A percentile compares a stretch with the other conserved stretches of the same genome.
Conservation (phyloP, 805 yeast species). For the Metschnikowia orientalis region DNA sequence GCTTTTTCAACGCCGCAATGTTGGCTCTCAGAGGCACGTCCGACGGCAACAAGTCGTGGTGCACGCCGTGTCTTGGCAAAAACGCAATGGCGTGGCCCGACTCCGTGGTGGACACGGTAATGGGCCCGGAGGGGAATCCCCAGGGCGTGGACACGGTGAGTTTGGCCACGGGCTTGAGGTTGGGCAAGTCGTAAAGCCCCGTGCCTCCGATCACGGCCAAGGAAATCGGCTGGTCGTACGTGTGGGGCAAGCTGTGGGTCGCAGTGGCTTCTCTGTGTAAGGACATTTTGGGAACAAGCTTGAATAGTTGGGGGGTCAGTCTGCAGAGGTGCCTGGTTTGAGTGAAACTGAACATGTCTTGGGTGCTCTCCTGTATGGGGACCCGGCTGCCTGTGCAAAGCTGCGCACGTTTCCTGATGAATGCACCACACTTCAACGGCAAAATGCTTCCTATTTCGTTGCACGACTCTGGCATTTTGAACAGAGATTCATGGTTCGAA, state of each 20-base stretch:
- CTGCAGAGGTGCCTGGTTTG: background rate
- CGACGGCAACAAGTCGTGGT: conserved; percentile 85
- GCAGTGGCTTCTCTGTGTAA: conserved; percentile 31
- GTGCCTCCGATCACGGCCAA: conserved; percentile 97
- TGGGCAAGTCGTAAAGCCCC: conserved; percentile 85
- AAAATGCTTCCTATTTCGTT: no score
- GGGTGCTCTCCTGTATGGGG: conserved; percentile 3
- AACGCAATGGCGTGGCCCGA: conserved; percentile 86
- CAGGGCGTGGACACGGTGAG: conserved; percentile 87
- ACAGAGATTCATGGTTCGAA: no score
- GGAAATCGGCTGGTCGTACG: conserved; percentile 60
- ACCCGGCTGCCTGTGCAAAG: no score
- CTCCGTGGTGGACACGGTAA: conserved; percentile 78
- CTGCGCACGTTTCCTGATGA: no score
- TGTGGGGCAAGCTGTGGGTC: conserved; percentile 40
- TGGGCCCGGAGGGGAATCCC: conserved; percentile 94
- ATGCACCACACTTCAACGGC: no score
- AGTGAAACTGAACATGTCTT: conserved; percentile 1
- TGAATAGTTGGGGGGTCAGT: background rate
- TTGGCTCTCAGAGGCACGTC: conserved; percentile 93
- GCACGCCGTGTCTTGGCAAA: conserved; percentile 88
- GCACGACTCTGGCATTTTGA: no score
- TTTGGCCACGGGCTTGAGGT: conserved; percentile 80
- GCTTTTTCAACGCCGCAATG: conserved; percentile 86
- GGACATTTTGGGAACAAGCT: conserved; percentile 24